These are phyloP conservation scores for Aspergillus niger DNA, from an alignment of 2,329 filamentous ascomycete genomes.

Conservation along the genomic window DNA sequence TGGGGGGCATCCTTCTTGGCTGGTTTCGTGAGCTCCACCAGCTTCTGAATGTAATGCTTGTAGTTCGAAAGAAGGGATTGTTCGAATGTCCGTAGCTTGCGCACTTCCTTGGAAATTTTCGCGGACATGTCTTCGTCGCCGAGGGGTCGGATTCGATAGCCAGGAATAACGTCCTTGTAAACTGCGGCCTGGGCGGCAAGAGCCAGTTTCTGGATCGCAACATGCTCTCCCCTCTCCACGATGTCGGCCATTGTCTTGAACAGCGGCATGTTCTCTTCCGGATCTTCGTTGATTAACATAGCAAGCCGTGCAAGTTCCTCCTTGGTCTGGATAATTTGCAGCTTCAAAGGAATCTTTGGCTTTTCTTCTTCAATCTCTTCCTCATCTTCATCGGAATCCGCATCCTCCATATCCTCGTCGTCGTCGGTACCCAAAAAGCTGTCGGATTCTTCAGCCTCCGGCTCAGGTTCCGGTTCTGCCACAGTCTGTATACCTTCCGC, in stretches of 20 bases:
- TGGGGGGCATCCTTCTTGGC: conserved; percentile 42
- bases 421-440: conserved; percentile 64
- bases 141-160: conserved; percentile 86
- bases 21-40: conserved; percentile 67
- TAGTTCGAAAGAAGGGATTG: conserved; percentile 84
- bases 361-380: conserved; percentile 53
- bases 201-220: conserved; percentile 79
- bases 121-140: conserved; percentile 72
- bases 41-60: conserved; percentile 76
- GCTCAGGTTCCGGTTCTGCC: conserved; percentile 45
- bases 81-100: conserved; percentile 79
- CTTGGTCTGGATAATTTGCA: conserved; percentile 84
- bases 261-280: conserved; percentile 81
- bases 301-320: conserved; percentile 89
- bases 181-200: conserved; percentile 84
- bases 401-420: conserved; percentile 54
- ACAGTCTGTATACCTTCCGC: conserved; percentile 72
- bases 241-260: conserved; percentile 78
- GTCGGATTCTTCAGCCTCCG: conserved; percentile 58
- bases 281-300: conserved; percentile 80
- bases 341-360: conserved; percentile 69
- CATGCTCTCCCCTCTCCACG: conserved; percentile 61
- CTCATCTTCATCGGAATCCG: conserved; percentile 42
- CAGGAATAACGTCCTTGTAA: conserved; percentile 95
- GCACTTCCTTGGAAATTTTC: conserved; percentile 90